Evolutionary conservation across 169 alveolate genomes (phyloP), one percentile per base, ranked within the genome.

Genomic region (Theileria annulata): DNA sequence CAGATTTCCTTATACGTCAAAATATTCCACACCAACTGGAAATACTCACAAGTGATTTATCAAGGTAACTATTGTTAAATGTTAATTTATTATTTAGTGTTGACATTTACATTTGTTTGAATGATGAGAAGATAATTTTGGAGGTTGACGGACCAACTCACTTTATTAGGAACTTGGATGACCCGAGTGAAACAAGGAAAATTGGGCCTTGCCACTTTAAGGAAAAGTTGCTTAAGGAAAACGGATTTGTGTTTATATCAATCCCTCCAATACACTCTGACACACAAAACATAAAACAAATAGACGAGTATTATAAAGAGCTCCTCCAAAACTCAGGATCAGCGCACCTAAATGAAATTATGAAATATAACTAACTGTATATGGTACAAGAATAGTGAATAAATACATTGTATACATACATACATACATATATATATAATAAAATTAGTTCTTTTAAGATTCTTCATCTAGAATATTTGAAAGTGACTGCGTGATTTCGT

Each of bases 81-180:
- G 2, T 58, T 2, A 28, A 23, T 28, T 27, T 62, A 27, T 25
- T 49, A 58, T 21, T 78, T 21, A 84, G 90, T 74, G 78, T 84
- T 25, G 90, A 84, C 69, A 84, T 84, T 21, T 70, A 76, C 35
- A 84, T 84, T 4, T 75, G 68, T 47, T 63, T 79, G 15, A 72
- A 35, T 17, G 84, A 73, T 30, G 90, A 84, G 48, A 60, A 23
- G 30, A 84, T 84, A n/a, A 87, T 87, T 0, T 63, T 84, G 27
- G 90, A 84, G 49, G 90, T 84, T 37, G 90, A 84, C 68, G 90
- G 90, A 17, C 90, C 90, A 3, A 51, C 67, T 15, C 90, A 84
- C 75, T 84, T 77, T 71, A 58, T 71, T 23, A 47, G 83, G 15
- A 66, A 74, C 66, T 64, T 78, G 54, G 77, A 84, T 25, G 78